Evolutionary conservation across 177 flowering plant species (phyloP), one percentile per base, ranked within the genome.

Genomic region (Vitis hybrid): DNA sequence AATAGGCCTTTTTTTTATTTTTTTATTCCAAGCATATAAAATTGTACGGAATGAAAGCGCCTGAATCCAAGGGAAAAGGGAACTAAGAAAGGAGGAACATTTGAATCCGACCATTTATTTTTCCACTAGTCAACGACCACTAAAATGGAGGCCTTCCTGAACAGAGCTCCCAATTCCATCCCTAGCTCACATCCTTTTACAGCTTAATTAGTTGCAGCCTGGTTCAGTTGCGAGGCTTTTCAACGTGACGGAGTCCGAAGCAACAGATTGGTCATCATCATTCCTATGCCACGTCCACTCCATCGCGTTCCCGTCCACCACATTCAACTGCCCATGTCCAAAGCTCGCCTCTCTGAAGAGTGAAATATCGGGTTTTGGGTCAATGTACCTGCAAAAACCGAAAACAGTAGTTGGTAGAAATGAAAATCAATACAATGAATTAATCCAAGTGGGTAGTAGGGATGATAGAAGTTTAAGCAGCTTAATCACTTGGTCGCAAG

Each of bases 341-440:
- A 92, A 94, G 74, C 97, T 91, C 9, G 98, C 90, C 76, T 94
- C 97, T 65, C 97, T 86, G 70, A 88, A 91, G 0, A 83, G 4
- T 1, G 97, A 94, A 68, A 84, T 83, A 1, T 64, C 30, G 0
- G 95, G 88, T 11, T 82, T 59, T 6, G 94, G 97, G 51, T 87
- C 76, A 11, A 62, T 21, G 52, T 72, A 94, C 65, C 97, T 94
- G 78, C 11, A 19, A 5, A 52, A 21, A 14, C 19, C 6, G 40
- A 21, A 6, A 46, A 17, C 60, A 57, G 60, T 5, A 3, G 40
- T 35, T 35, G 21, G 24, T 18, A 17, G 5, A 18, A 57, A 57
- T 57, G 5, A 10, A 7, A 66, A 21, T 17, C 32, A 63, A 35
- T 2, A 6, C 11, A 2, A 57, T 13, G 7, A 0, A 35, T 35